Evolutionary conservation across 176 grass and related monocot genomes (phyloP).

Genomic region (Paspalum notatum): DNA sequence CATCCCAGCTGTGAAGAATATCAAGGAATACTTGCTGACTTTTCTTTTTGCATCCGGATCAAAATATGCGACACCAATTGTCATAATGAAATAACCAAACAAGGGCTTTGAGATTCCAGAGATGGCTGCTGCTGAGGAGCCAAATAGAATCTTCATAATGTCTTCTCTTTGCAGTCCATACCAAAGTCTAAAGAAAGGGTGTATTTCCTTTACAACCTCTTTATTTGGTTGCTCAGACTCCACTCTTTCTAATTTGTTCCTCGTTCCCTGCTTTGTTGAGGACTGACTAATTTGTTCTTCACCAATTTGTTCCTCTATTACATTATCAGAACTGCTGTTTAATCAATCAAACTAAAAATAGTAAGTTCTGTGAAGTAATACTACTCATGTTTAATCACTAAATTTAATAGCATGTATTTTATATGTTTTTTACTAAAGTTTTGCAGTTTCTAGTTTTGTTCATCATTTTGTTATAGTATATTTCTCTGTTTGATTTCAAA

Average conservation of each 20-base stretch:
- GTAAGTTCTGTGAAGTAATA: slow-evolving; percentile 33
- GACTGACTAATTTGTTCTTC: slow-evolving; percentile 14
- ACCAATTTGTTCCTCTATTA: slow-evolving; percentile 27
- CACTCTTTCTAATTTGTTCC: slow-evolving; percentile 36
- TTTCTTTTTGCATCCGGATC: slow-evolving; percentile 45
- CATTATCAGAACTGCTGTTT: slow-evolving; percentile 48
- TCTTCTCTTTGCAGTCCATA: slow-evolving; percentile 56
- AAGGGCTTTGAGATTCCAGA: slow-evolving; percentile 69
- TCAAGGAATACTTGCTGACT: slow-evolving; percentile 57
- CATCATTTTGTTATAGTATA: slow-evolving; percentile 20
- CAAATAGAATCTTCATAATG: slow-evolving; percentile 53
- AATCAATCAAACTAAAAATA: slow-evolving; percentile 25
- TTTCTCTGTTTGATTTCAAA: neutral
- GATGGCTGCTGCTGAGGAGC: slow-evolving; percentile 65
- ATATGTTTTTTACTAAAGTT: slow-evolving; percentile 11
- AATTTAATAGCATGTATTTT: slow-evolving; percentile 24
- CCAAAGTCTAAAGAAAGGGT: slow-evolving; percentile 58
- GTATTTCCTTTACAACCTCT: slow-evolving; percentile 30
- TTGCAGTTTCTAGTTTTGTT: slow-evolving; percentile 24
- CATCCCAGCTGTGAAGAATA: slow-evolving; percentile 52
- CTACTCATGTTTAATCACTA: slow-evolving; percentile 28
- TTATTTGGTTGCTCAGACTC: slow-evolving; percentile 21
- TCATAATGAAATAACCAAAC: slow-evolving; percentile 73
- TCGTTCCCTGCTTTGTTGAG: slow-evolving; percentile 35
- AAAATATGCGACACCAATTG: slow-evolving; percentile 62